Conservation (phyloP, 805 yeast species). For the Yarrowia bubula region DNA sequence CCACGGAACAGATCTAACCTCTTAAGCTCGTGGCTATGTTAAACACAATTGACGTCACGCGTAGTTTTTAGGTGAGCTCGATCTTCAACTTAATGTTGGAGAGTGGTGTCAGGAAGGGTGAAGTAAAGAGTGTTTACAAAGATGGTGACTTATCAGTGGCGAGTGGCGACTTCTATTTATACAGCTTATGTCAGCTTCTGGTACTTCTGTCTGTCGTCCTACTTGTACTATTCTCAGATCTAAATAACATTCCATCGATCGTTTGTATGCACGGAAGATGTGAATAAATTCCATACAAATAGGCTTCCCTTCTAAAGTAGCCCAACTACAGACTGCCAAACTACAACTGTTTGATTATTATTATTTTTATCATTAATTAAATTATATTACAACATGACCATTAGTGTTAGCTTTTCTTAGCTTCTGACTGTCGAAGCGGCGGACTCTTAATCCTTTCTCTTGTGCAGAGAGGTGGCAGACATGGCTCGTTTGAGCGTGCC, state of each 20-base stretch:
- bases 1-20: too few relatives aligned
- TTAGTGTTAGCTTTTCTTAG: slow-evolving; percentile 24
- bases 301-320: neutral
- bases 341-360: neutral
- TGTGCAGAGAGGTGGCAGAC: slow-evolving; percentile 10
- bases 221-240: neutral
- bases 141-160: too few relatives aligned
- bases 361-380: slow-evolving; percentile 2
- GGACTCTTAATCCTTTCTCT: neutral
- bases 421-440: slow-evolving; percentile 10
- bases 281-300: neutral
- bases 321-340: neutral
- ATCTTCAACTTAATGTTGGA: too few relatives aligned
- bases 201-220: too few relatives aligned
- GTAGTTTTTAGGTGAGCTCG: too few relatives aligned
- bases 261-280: neutral
- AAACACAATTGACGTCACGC: too few relatives aligned
- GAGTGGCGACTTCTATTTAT: too few relatives aligned
- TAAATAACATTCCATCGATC: slow-evolving; percentile 8
- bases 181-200: too few relatives aligned
- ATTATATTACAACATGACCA: slow-evolving; percentile 11
- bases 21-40: too few relatives aligned
- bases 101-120: too few relatives aligned
- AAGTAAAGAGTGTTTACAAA: too few relatives aligned
- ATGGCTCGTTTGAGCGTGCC: slow-evolving; percentile 23